Conservation (phyloP, 2,329 filamentous ascomycete species). For the Verticillium isaacii region DNA sequence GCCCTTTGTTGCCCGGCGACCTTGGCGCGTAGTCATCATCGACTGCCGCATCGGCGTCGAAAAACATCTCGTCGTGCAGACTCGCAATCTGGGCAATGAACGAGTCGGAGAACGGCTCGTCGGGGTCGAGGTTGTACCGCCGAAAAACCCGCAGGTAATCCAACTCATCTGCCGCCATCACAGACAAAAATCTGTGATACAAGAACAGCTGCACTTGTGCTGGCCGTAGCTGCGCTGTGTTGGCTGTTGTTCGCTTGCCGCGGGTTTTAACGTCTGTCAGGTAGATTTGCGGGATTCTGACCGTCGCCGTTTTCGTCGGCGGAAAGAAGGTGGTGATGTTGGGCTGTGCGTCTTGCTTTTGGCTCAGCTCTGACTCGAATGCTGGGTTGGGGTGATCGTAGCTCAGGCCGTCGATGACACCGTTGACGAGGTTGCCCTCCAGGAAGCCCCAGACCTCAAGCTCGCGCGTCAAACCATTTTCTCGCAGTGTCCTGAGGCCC, state of each 20-base stretch:
- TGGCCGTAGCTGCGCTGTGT: conserved; percentile 64
- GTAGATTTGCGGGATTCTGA: conserved; percentile 48
- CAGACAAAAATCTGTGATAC: conserved; percentile 79
- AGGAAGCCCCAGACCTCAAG: conserved; percentile 81
- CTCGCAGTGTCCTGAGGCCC: conserved; percentile 68
- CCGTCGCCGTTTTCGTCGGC: conserved; percentile 10
- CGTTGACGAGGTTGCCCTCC: conserved; percentile 78
- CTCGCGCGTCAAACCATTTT: conserved; percentile 69
- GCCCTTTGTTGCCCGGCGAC: neutral
- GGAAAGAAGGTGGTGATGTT: conserved; percentile 37
- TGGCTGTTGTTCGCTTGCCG: conserved; percentile 57
- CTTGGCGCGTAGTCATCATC: neutral
- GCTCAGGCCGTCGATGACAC: conserved; percentile 82
- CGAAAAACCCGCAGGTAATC: conserved; percentile 64
- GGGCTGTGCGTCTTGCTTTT: conserved; percentile 21
- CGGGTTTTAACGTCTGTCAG: conserved; percentile 88
- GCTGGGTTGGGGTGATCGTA: conserved; percentile 70
- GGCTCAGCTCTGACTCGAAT: conserved; percentile 56
- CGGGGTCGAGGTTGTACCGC: conserved; percentile 65
- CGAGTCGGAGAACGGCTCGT: conserved; percentile 66
- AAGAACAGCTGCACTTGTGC: conserved; percentile 85
- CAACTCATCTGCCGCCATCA: conserved; percentile 66
- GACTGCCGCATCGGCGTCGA: conserved; percentile 33
- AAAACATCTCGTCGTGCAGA: conserved; percentile 62
- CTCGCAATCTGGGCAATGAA: conserved; percentile 73